Evolutionary conservation across 2,329 filamentous ascomycete genomes (phyloP).

Genomic region (Xylariaceae sp.): DNA sequence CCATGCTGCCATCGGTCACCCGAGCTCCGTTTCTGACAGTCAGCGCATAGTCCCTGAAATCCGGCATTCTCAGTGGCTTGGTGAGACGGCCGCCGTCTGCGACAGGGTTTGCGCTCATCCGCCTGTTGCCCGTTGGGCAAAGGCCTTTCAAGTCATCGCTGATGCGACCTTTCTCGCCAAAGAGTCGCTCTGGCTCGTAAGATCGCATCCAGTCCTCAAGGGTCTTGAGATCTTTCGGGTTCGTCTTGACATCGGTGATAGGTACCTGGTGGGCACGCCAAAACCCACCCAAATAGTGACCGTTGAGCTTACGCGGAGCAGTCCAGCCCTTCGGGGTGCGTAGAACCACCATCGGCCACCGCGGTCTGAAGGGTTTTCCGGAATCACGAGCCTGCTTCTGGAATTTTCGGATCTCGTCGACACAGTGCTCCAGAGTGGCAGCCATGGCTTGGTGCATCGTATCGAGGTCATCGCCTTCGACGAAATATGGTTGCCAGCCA

Average conservation of each 20-base stretch:
- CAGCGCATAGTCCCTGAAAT: slow-evolving; percentile 66
- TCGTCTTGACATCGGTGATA: slow-evolving; percentile 64
- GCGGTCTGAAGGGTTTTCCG: slow-evolving; percentile 64
- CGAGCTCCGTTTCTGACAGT: slow-evolving; percentile 59
- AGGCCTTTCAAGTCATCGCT: slow-evolving; percentile 59
- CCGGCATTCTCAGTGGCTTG: slow-evolving; percentile 63
- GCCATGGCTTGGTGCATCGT: slow-evolving; percentile 83
- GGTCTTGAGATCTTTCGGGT: slow-evolving; percentile 60
- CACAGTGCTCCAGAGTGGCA: slow-evolving; percentile 67
- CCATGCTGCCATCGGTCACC: slow-evolving; percentile 59
- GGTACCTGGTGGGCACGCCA: slow-evolving; percentile 78
- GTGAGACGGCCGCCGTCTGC: slow-evolving; percentile 66
- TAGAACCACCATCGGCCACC: slow-evolving; percentile 76
- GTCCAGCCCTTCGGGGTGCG: slow-evolving; percentile 79
- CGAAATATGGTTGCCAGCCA: slow-evolving; percentile 76
- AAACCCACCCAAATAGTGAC: slow-evolving; percentile 69
- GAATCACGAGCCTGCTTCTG: slow-evolving; percentile 70
- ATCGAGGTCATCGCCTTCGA: slow-evolving; percentile 69
- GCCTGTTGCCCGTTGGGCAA: slow-evolving; percentile 59
- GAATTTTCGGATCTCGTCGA: slow-evolving; percentile 62
- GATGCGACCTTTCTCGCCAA: slow-evolving; percentile 60
- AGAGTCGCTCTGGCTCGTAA: slow-evolving; percentile 70
- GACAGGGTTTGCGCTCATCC: slow-evolving; percentile 76
- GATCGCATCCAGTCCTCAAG: slow-evolving; percentile 74
- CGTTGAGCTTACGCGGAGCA: slow-evolving; percentile 65